Percentiles rank a stretch among this genome's conserved stretches.
phyloP scores from a whole-genome alignment of 306 rosid genomes.

The Benincasa hispida region DNA sequence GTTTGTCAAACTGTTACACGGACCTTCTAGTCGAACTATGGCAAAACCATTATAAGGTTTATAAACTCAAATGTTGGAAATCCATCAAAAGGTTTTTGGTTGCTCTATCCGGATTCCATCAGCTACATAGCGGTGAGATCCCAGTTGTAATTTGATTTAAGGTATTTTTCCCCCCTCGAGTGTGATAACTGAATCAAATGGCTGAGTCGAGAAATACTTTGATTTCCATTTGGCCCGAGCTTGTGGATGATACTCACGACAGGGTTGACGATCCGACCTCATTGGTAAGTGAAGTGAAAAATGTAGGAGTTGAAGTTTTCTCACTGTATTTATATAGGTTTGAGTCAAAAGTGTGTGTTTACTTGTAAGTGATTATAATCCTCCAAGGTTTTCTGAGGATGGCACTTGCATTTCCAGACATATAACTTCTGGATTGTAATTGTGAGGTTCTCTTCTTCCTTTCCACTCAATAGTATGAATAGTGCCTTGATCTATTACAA shows the following conservation, averaged over 20 bases:
- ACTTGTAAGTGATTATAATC: not conserved
- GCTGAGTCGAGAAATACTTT: not conserved
- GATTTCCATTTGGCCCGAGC: not conserved
- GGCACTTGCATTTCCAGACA: conserved; percentile 6
- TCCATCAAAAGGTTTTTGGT: not conserved
- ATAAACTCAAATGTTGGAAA: not conserved
- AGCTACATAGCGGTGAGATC: not conserved
- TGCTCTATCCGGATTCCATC: not conserved
- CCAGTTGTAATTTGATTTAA: not conserved
- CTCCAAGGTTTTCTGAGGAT: not conserved
- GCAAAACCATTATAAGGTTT: conserved; percentile 14
- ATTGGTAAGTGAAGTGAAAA: not conserved
- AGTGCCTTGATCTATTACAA: not conserved
- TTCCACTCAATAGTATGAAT: conserved; percentile 2
- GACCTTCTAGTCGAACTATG: conserved; percentile 42
- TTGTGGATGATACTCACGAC: conserved; percentile 1
- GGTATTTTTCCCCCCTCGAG: not conserved
- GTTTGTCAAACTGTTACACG: conserved; percentile 54
- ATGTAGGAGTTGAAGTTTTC: not conserved
- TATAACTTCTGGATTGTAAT: conserved; percentile 3
- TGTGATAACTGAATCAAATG: not conserved
- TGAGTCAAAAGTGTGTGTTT: conserved; percentile 1
- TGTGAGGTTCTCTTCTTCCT: conserved; percentile 1
- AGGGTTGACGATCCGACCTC: not conserved
- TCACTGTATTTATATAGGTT: not conserved